Conservation (phyloP, 192 early-diverging fungal genomes). For the Entrophospora sp. region DNA sequence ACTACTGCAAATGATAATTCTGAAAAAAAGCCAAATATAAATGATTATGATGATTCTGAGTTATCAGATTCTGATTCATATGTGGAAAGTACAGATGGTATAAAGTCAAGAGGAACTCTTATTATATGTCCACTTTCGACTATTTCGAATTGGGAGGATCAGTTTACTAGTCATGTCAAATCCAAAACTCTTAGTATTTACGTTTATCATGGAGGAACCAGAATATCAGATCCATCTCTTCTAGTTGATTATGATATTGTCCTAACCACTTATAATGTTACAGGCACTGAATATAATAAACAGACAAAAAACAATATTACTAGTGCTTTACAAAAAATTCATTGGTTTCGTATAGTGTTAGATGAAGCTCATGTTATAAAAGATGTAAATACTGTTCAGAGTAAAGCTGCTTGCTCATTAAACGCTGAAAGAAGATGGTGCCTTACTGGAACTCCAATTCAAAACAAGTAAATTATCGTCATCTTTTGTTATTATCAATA, state of each 20-base stretch:
- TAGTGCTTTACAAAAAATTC: slow-evolving; percentile 48
- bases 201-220: slow-evolving; percentile 42
- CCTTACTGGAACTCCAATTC: slow-evolving; percentile 86
- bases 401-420: slow-evolving; percentile 64
- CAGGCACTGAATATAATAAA: slow-evolving; percentile 36
- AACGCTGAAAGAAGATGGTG: slow-evolving; percentile 73
- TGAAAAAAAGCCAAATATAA: too few species aligned
- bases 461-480: slow-evolving; percentile 23
- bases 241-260: slow-evolving; percentile 36
- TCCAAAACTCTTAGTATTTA: slow-evolving; percentile 32
- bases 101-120: slow-evolving; percentile 40
- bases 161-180: slow-evolving; percentile 31
- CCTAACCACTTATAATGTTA: slow-evolving; percentile 42
- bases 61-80: too few species aligned
- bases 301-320: slow-evolving; percentile 25
- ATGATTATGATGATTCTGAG: too few species aligned
- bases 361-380: slow-evolving; percentile 96
- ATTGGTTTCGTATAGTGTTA: slow-evolving; percentile 81
- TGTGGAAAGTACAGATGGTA: too few species aligned
- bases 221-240: slow-evolving; percentile 23
- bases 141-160: slow-evolving; percentile 45
- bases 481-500: neutral
- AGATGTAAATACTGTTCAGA: slow-evolving; percentile 61
- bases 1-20: neutral
- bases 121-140: slow-evolving; percentile 46